Base-by-base conservation (phyloP, 306 rosid genomes). In the Ammopiptanthus mongolicus region DNA sequence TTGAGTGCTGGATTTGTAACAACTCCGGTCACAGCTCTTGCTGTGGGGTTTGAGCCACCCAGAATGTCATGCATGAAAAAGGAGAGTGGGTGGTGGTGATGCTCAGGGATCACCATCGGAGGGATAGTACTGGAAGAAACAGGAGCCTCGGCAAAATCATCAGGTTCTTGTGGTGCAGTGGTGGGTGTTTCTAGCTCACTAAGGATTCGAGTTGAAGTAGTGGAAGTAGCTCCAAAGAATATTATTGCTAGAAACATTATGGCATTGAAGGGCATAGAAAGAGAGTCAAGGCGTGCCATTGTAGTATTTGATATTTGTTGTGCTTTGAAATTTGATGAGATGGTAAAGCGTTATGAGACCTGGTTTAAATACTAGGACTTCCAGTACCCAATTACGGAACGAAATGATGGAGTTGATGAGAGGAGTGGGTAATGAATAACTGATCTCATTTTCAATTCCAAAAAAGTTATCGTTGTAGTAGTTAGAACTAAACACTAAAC, bases 1-100 rank as follows among this genome's bases (percentile, higher is more conserved):
- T 79, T 85, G 60, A 85, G 76, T 2, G 90, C 88, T 0, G 95
- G 95, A 75, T 87, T 89, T 52, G 83, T 53, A 8, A 87, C 91
- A 1, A 86, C 78, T 6, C 95, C 91, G 0, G 91, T 85, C 51
- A 89, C 77, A 0, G 91, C 90, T 57, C 74, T 63, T 1, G 95
- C 88, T 0, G 95, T 66, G 21, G 91, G 95, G 69, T 83, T 89
- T 0, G 91, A 74, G 1, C 95, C 91, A 1, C 95, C 90, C 0
- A 89, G 79, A 3, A 89, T 79, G 23, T 89, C 95, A 33, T 87
- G 95, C 90, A 87, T 33, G 76, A 73, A 89, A 74, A 89, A 89
- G 31, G 82, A 41, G 0, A 89, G 29, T 4, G 76, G 5, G 8
- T 76, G 81, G 23, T 74, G 53, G 53, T 75, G 13, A 9, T 39